phyloP scores from a whole-genome alignment of 768 basidiomycete species.

The Xerocomellus dryophilus region DNA sequence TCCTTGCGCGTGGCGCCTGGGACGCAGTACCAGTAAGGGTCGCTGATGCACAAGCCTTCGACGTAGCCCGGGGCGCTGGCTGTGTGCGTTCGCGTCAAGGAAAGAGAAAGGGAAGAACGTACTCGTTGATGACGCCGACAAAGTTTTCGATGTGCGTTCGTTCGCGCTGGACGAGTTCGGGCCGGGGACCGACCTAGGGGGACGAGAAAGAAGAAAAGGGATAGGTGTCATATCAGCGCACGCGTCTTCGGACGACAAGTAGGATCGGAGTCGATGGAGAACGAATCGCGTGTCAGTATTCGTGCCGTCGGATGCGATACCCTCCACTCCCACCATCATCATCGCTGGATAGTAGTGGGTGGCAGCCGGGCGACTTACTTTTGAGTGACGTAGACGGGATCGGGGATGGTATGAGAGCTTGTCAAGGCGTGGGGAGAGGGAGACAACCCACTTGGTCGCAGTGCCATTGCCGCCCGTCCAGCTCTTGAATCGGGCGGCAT shows the following conservation, averaged over 20 bases:
- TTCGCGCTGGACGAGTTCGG: slow-evolving; percentile 45
- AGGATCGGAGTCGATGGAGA: slow-evolving; percentile 6
- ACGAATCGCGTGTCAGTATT: not conserved
- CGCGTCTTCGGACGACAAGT: not conserved
- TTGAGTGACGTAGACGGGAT: slow-evolving; percentile 52
- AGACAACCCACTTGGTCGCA: not conserved
- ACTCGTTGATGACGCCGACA: slow-evolving; percentile 49
- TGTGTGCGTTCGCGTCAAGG: not conserved
- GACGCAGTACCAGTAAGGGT: not conserved
- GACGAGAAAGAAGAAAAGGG: not conserved
- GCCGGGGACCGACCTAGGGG: slow-evolving; percentile 35
- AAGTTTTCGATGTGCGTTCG: slow-evolving; percentile 58
- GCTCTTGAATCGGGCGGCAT: too few relatives aligned
- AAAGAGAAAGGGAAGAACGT: slow-evolving; percentile 9
- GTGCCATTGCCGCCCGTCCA: too few relatives aligned
- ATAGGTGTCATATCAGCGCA: not conserved
- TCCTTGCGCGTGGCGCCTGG: slow-evolving; percentile 54
- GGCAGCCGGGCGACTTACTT: slow-evolving; percentile 40
- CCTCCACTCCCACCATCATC: too few relatives aligned
- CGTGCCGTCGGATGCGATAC: not conserved
- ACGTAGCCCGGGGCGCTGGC: not conserved
- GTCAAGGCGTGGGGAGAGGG: not conserved
- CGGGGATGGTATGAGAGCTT: too few relatives aligned
- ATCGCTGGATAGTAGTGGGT: too few relatives aligned
- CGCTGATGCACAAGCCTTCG: not conserved